phyloP scores from a whole-genome alignment of 768 basidiomycete species.

The Cantharellus cinnabarinus region DNA sequence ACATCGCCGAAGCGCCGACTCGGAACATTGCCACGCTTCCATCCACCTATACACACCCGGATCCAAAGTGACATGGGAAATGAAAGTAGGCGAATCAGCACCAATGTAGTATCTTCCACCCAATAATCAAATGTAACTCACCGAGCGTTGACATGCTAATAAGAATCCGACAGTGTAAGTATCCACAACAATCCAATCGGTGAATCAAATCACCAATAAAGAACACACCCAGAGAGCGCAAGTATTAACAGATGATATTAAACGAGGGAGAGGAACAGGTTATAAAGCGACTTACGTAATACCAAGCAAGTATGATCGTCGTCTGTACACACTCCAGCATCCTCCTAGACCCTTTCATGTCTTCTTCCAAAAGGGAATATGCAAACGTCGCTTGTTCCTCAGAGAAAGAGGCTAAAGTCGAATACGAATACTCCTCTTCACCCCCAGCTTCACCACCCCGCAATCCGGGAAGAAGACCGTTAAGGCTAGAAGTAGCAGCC shows the following conservation, averaged over 20 bases:
- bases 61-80: not conserved
- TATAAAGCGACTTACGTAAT: not conserved
- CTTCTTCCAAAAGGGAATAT: not conserved
- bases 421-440: too few relatives aligned
- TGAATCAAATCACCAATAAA: too few relatives aligned
- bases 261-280: not conserved
- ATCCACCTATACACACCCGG: not conserved
- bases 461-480: too few relatives aligned
- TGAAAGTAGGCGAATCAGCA: not conserved
- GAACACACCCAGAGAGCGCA: too few relatives aligned
- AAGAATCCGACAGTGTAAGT: not conserved
- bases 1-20: not conserved
- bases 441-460: too few relatives aligned
- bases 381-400: too few relatives aligned
- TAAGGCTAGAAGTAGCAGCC: too few relatives aligned
- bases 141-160: not conserved
- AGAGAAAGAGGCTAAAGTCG: too few relatives aligned
- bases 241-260: not conserved
- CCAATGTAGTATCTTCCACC: not conserved
- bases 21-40: not conserved
- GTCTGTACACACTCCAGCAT: not conserved
- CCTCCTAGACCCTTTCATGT: not conserved
- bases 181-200: not conserved
- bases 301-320: not conserved
- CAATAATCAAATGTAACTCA: not conserved